Evolutionary conservation across 306 rosid genomes (phyloP), one percentile per base, ranked within the genome.

Genomic region (Cicer bijugum): DNA sequence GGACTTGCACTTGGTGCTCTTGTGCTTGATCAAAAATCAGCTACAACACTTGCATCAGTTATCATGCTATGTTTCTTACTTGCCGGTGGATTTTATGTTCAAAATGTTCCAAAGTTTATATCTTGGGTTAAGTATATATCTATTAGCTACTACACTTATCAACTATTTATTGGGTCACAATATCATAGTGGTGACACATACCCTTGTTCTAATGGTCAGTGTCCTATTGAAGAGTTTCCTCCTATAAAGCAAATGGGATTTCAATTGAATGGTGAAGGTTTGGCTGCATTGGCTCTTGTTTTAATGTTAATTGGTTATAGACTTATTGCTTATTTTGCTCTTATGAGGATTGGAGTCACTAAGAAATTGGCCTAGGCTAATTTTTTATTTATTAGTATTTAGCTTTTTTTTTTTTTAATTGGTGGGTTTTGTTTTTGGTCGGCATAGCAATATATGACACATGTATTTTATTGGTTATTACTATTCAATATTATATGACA

Each of bases 1-100:
- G 96, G 93, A 5, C 86, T 91, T 8, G 92, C 96, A 3, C 56
- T 91, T 6, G 97, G 97, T 2, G 96, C 96, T 1, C 1, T 76
- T 2, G 78, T 91, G 0, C 83, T 91, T 86, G 88, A 88, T 48
- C 86, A 67, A 46, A 79, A 78, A 73, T 38, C 88, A 1, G 93
- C 92, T 17, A 75, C 92, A 2, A 83, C 87, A 5, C 80, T 91
- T 5, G 90, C 85, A 5, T 81, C 93, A n/a, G 91, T 89, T 6
- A 15, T 91, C 39, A 86, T 86, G 97, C 72, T 89, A 5, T 9
- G 77, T 5, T 91, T 85, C 75, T 48, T 72, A 16, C 80, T 91
- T 1, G 85, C 91, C 11, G 88, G 88, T 7, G 95, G 97, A 2
- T 87, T 23, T 38, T 89, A 83, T 19, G 89, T 89, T 51, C 92